A percentile compares a stretch with the other conserved stretches of the same genome.
Evolutionary conservation across 129 eudicot genomes (phyloP).

Genomic region (carrot (Daucus carota)): DNA sequence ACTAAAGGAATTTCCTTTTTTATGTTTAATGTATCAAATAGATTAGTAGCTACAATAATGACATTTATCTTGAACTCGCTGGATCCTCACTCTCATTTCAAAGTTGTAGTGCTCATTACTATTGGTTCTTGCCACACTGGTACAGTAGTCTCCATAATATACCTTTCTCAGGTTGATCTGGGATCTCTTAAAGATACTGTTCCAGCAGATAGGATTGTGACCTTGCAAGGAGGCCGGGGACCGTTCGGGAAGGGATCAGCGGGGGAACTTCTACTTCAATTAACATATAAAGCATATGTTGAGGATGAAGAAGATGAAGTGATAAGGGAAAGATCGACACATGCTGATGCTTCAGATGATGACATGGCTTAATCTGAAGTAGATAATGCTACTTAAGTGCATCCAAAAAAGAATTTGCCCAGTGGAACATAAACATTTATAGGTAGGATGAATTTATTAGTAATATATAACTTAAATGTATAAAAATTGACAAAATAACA

Average conservation of each 20-base stretch:
- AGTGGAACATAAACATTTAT: conserved; percentile 55
- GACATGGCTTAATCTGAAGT: conserved; percentile 36
- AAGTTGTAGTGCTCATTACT: not conserved
- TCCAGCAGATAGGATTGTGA: too few relatives aligned
- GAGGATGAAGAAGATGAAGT: conserved; percentile 96
- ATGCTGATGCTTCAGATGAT: conserved; percentile 52
- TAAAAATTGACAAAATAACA: too few relatives aligned
- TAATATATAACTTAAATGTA: too few relatives aligned
- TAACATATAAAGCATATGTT: too few relatives aligned
- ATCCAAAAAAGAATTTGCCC: conserved; percentile 22
- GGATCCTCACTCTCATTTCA: not conserved
- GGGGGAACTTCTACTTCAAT: too few relatives aligned
- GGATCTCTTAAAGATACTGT: conserved; percentile 88
- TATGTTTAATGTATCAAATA: too few relatives aligned
- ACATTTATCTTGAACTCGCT: too few relatives aligned
- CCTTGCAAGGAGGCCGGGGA: too few relatives aligned
- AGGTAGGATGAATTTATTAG: conserved; percentile 27
- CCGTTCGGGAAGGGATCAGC: too few relatives aligned
- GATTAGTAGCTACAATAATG: too few relatives aligned
- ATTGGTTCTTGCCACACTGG: not conserved
- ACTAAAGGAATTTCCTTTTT: not conserved
- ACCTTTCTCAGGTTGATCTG: conserved; percentile 57
- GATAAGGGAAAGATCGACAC: conserved; percentile 15
- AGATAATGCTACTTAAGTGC: conserved; percentile 37
- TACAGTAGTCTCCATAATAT: not conserved